A percentile compares a stretch with the other conserved stretches of the same genome.
phyloP scores from a whole-genome alignment of 2,329 filamentous ascomycete species.

The Lecanoromycetidae sp. region DNA sequence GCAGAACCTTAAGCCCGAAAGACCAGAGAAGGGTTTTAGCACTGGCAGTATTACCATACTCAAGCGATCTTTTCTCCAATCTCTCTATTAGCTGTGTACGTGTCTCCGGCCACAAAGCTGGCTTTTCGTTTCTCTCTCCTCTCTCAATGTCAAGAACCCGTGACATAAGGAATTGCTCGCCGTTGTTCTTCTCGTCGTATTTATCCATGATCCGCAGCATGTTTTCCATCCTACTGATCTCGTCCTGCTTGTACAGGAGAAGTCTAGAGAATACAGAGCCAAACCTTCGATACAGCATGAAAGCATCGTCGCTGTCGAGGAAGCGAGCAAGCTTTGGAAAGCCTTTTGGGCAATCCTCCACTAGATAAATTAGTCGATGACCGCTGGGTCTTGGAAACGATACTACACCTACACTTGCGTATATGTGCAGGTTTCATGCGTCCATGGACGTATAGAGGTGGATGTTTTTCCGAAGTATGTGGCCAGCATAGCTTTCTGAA shows the following conservation, averaged over 20 bases:
- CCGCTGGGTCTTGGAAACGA: background rate
- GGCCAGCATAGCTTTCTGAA: too few species aligned
- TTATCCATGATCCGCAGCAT: slow-evolving; percentile 20
- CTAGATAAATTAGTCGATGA: slow-evolving; percentile 1
- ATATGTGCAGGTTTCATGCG: background rate
- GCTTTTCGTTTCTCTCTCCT: background rate
- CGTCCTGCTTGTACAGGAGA: slow-evolving; percentile 24
- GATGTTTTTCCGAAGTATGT: too few species aligned
- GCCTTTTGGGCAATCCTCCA: slow-evolving; percentile 20
- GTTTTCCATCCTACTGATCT: slow-evolving; percentile 22
- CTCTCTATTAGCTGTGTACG: slow-evolving; percentile 5
- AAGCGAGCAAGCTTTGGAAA: slow-evolving; percentile 31
- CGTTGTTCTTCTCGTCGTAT: slow-evolving; percentile 3
- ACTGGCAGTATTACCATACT: slow-evolving; percentile 10
- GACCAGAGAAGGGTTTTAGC: too few species aligned
- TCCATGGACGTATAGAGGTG: too few species aligned
- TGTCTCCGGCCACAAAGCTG: background rate
- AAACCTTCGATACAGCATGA: slow-evolving; percentile 33
- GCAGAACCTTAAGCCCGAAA: background rate
- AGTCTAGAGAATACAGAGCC: slow-evolving; percentile 31
- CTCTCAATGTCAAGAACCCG: slow-evolving; percentile 6
- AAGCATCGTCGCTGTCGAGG: slow-evolving; percentile 31
- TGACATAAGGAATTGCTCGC: slow-evolving; percentile 8
- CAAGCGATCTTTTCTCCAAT: slow-evolving; percentile 8
- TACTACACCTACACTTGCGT: background rate